Evolutionary conservation across 2,329 filamentous ascomycete genomes (phyloP), one percentile per base, ranked within the genome.

Genomic region (Emericellopsis atlantica): DNA sequence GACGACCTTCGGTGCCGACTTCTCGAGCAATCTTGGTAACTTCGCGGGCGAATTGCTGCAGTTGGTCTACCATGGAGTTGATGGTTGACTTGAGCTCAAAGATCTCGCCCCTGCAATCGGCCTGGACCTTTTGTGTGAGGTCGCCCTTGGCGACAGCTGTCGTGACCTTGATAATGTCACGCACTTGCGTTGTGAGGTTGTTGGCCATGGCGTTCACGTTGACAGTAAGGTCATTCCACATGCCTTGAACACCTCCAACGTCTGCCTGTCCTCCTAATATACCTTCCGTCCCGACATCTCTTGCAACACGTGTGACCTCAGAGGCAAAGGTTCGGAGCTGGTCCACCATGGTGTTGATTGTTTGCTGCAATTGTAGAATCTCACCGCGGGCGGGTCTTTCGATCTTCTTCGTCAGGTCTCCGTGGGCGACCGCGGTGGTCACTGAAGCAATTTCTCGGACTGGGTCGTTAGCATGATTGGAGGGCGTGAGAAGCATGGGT

Each of bases 61-160:
- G 70, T 60, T 95, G 92, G 59, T 95, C 92, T 49, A 98, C 90
- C 90, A 98, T 98, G 58, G 85, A 92, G 65, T 98, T 98, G 69
- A 96, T 98, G 37, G 92, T 96, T 45, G 88, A 89, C 65, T 98
- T 98, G 55, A 98, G 82, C 66, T 85, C 87, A 57, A 80, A 84
- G 54, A 89, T 96, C 71, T 90, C 92, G 61, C 84, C 93, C 66
- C 81, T 84, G 64, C 84, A 90, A 55, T 86, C 87, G 45, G 89
- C 89, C 60, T 94, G 87, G 32, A 98, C 90, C 61, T 95, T 95
- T 61, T 95, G 90, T 39, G 89, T 95, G 52, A 98, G 72, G 59
- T 98, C 92, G 64, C 90, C 90, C 62, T 79, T 80, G 51, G 79
- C 79, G 49, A 83, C 79, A 45, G 79, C 79, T 26, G 79, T 83